Evolutionary conservation across 1,284 basidiomycete genomes (phyloP), one percentile per base, ranked within the genome.

Genomic region (Rhodotorula sp.): DNA sequence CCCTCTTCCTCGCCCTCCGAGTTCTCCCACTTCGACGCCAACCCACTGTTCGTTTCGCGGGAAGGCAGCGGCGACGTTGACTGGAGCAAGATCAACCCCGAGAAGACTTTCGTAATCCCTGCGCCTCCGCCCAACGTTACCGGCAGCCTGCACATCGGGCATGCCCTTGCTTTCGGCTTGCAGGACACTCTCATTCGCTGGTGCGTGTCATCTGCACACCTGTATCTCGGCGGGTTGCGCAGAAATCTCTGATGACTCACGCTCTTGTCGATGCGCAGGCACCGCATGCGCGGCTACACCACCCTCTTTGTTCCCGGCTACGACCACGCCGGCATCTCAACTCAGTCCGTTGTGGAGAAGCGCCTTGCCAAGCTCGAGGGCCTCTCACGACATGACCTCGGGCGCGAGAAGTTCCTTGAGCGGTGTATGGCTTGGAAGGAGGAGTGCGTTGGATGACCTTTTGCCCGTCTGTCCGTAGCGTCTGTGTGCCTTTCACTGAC

Each of bases 111-210:
- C 79, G 89, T 94, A 72, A 88, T 99, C 59, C 91, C 94, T 1
- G 86, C 89, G 8, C 96, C 96, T 44, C 96, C 96, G 19, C 96
- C 96, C n/a, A 99, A 99, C 79, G 94, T 99, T 75, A 99, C 96
- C 0, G 96, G 96, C 30, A 91, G 88, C 74, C 83, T 99, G 64
- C 96, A 99, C 79, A 97, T 97, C 73, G 96, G 96, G 5, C 96
- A 99, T 78, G 96, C 90, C 3, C 84, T 99, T 64, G 97, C 95
- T 2, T 87, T 91, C 32, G 90, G 94, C 2, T 90, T 99, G 70
- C 94, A 99, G 80, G 96, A 99, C 80, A 83, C 87, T 3, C 82
- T 97, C 68, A 84, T 92, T 66, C 86, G 94, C 79, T 97, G 94
- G 93, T 90, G 52, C 76, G 87, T 82, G 19, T 22, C 17, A 44